Evolutionary conservation across 176 grass and related monocot species (phyloP).

Genomic region (Phoenix dactylifera): DNA sequence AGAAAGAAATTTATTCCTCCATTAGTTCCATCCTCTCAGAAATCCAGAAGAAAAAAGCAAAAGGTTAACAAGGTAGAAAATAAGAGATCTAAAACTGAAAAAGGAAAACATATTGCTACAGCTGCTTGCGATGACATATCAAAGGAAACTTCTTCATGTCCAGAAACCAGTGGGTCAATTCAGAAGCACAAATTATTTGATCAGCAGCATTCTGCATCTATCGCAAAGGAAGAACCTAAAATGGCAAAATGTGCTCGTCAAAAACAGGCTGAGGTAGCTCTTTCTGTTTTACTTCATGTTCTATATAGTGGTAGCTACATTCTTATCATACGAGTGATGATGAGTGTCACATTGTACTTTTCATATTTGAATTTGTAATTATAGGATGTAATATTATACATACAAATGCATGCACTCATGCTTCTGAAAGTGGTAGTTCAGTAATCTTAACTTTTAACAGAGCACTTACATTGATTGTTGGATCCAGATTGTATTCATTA

Average conservation of each 20-base stretch:
- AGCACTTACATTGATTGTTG: too few species aligned
- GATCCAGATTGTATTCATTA: too few species aligned
- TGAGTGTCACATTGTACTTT: not conserved
- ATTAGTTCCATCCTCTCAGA: constrained; percentile 32
- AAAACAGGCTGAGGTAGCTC: constrained; percentile 61
- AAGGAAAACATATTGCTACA: constrained; percentile 25
- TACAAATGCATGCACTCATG: too few species aligned
- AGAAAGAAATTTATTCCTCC: constrained; percentile 37
- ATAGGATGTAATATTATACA: too few species aligned
- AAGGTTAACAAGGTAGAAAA: constrained; percentile 18
- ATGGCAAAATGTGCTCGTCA: constrained; percentile 51
- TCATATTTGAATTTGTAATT: not conserved
- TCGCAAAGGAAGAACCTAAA: constrained; percentile 62
- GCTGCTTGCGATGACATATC: constrained; percentile 43
- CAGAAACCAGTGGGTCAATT: constrained; percentile 39
- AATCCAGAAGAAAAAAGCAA: constrained; percentile 48
- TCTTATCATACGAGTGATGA: not conserved
- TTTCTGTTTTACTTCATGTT: constrained; percentile 6
- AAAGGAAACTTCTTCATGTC: constrained; percentile 41
- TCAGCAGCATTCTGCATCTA: constrained; percentile 36
- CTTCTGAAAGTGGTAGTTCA: too few species aligned
- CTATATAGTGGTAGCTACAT: not conserved
- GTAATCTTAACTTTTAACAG: too few species aligned
- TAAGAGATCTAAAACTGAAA: constrained; percentile 44
- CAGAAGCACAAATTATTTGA: constrained; percentile 50